Evolutionary conservation across 139 green algal species (phyloP).

Genomic region (Chlamydomonas asymmetrica): DNA sequence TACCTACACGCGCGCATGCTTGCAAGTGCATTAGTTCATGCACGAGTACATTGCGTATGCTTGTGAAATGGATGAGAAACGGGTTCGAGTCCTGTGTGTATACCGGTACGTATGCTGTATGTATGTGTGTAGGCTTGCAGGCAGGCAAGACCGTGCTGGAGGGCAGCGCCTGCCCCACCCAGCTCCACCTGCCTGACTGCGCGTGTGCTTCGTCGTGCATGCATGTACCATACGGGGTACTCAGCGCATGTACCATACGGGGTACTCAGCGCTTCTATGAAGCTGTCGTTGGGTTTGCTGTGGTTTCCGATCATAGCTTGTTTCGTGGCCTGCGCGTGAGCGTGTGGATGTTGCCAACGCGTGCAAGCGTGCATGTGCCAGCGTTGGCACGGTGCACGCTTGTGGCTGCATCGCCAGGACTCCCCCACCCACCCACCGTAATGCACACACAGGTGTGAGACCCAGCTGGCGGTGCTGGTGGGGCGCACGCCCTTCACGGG

Average conservation of each 20-base stretch:
- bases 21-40: slow-evolving; percentile 1
- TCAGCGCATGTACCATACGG: background rate
- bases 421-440: slow-evolving; percentile 48
- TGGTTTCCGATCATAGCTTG: background rate
- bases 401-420: background rate
- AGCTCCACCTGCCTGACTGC: no score
- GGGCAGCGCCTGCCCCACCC: no score
- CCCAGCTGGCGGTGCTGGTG: slow-evolving; percentile 70
- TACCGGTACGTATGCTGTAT: background rate
- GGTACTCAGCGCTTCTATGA: background rate
- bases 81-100: no score
- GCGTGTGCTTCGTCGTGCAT: no score
- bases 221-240: background rate
- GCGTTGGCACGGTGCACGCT: background rate
- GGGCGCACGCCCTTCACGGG: slow-evolving; percentile 67
- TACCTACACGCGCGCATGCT: background rate
- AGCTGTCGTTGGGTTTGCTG: background rate
- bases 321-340: background rate
- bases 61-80: no score
- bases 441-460: slow-evolving; percentile 48
- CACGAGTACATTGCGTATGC: no score
- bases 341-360: no score
- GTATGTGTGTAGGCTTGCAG: background rate
- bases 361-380: background rate
- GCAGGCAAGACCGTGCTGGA: no score